Conservation (phyloP, 768 basidiomycete species). For the Rhodotorula babjevae region DNA sequence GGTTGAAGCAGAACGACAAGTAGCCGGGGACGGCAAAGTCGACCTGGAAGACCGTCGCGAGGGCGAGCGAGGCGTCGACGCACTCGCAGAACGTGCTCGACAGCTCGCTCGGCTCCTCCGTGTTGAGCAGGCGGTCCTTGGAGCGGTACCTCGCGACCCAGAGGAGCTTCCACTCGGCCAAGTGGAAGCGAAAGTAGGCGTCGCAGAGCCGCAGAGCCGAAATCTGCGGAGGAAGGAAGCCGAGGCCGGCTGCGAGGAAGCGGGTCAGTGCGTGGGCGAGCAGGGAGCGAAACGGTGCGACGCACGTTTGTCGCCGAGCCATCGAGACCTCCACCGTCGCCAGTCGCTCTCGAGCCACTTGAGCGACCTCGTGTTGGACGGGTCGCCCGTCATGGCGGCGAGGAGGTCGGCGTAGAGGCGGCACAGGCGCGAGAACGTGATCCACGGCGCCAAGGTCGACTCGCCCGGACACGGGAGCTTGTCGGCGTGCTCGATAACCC, state of each 20-base stretch:
- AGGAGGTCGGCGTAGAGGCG: not conserved
- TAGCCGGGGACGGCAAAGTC: not conserved
- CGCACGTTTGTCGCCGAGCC: not conserved
- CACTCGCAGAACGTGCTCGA: not conserved
- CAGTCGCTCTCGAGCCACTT: not conserved
- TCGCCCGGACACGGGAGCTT: not conserved
- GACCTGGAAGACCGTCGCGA: not conserved
- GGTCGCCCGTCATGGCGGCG: not conserved
- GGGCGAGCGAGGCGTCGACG: not conserved
- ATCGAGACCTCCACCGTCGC: not conserved
- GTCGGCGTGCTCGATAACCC: not conserved
- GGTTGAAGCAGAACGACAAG: conserved; percentile 2
- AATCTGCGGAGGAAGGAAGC: not conserved
- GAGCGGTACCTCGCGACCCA: too few relatives aligned
- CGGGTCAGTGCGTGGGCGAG: not conserved
- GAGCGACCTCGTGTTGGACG: not conserved
- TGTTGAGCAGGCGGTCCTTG: not conserved
- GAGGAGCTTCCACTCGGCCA: not conserved
- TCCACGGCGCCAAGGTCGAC: not conserved
- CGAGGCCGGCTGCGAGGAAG: not conserved
- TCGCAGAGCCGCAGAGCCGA: not conserved
- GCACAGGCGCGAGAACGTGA: not conserved
- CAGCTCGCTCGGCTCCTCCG: not conserved
- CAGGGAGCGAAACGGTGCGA: too few relatives aligned
- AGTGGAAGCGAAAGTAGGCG: not conserved